Conservation (phyloP, 1,284 basidiomycete species). For the Xerocomus minutiporus region DNA sequence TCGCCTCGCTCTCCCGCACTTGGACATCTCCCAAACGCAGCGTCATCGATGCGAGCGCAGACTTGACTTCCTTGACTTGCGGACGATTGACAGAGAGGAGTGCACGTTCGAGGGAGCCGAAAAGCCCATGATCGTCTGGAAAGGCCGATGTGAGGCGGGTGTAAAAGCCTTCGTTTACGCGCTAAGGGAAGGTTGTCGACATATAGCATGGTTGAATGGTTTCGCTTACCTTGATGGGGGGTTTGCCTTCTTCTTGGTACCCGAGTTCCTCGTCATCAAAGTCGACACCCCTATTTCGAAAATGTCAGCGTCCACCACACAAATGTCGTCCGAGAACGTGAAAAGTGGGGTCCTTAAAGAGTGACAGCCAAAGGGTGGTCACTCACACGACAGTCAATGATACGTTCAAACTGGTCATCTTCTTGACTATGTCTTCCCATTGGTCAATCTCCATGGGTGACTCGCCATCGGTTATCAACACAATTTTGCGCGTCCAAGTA, state of each 20-base stretch:
- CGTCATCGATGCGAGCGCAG: conserved; percentile 55
- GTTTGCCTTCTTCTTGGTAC: conserved; percentile 66
- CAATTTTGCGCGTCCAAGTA: conserved; percentile 78
- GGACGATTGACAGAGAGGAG: conserved; percentile 67
- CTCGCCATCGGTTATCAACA: conserved; percentile 79
- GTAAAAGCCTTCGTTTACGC: conserved; percentile 77
- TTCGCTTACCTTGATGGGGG: conserved; percentile 57
- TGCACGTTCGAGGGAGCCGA: conserved; percentile 72
- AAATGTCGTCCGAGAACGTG: no score
- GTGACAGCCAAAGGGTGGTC: neutral
- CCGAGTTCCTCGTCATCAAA: conserved; percentile 74
- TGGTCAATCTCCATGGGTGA: conserved; percentile 66
- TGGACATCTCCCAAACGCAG: conserved; percentile 76
- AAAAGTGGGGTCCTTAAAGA: neutral
- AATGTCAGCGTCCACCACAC: neutral
- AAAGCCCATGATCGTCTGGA: conserved; percentile 41
- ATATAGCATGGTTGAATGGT: neutral
- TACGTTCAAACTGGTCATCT: conserved; percentile 60
- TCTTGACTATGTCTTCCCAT: conserved; percentile 68
- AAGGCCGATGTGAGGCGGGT: conserved; percentile 46
- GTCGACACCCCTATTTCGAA: conserved; percentile 64
- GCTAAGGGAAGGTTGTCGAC: conserved; percentile 38
- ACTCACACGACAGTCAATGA: conserved; percentile 64
- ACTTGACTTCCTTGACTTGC: conserved; percentile 64
- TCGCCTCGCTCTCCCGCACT: conserved; percentile 58